Base-by-base conservation (phyloP, 2,329 filamentous ascomycete species). In the Pyrenophora graminea region DNA sequence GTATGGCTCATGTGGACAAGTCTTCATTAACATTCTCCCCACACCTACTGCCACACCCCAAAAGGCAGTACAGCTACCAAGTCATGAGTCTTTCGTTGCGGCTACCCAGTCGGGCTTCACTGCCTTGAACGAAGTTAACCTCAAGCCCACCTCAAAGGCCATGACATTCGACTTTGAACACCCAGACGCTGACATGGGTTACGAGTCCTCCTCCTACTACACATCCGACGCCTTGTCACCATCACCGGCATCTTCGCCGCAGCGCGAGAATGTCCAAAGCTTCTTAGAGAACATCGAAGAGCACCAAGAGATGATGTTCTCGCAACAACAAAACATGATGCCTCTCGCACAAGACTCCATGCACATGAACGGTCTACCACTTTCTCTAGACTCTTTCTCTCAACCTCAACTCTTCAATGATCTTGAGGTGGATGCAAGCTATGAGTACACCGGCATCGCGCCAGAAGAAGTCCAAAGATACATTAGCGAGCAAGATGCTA, bases 401-500 rank as follows among this genome's bases (percentile, higher is more conserved):
- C 56, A 62, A 17, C 44, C 59, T 30, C 58, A 60, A 19, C 56
- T 63, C 10, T 66, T 69, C 55, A 58, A 61, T 15, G 80, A 80
- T 38, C 71, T 82, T 30, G 79, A 82, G 53, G 76, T 85, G 21
- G 81, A 85, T 51, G 83, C 83, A n/a, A 84, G 79, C 31, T 82
- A 85, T 48, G 82, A 84, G 48, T 86, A 91, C 59, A 97, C 93
- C 1, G 93, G 93, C 21, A 87, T 97, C 49, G 92, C 89, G 1
- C 78, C 88, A 37, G 92, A 97, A 62, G 91, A 97, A 53, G 77
- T 81, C 21, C 74, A 78, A 46, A 69, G 72, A 21, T 79, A 76
- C 63, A 79, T 80, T 52, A 77, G 76, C 53, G 74, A 77, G 51
- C 78, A 79, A 53, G 70, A 77, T 38, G 64, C 70, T 4, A 61